Evolutionary conservation across 1,284 basidiomycete genomes (phyloP), one percentile per base, ranked within the genome.

Genomic region (Moesziomyces antarcticus): DNA sequence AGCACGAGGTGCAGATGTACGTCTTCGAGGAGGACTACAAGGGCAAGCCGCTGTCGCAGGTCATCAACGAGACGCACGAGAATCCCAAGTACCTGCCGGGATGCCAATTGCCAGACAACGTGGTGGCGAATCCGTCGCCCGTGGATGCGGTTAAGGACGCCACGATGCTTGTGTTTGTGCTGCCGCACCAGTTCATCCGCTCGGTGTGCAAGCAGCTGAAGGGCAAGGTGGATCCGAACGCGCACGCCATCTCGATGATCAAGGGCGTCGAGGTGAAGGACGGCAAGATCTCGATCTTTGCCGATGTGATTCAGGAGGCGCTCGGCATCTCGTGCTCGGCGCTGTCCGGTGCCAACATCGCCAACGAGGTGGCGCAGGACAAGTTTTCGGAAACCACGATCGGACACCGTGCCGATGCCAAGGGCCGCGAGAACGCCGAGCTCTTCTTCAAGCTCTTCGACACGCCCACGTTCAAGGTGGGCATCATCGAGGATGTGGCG

Each of bases 301-400:
- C 88, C 16, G 86, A 87, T 65, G 83, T 89, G 33, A 89, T 89
- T 71, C 85, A 88, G 77, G 82, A 85, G 35, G 85, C 86, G 67
- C 83, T 89, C 40, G 85, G 85, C 16, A 85, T 86, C 35, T 85
- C 86, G 10, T 88, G 87, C 70, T 86, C 86, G 1, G 88, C 88
- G 3, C 78, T 89, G 4, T 86, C 85, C 40, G 88, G 88, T 6
- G 88, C 88, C 35, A 89, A 89, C 83, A 88, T 89, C 54, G 88
- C 88, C 37, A 85, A 88, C 61, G 88, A 89, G 76, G 87, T 87
- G 21, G 87, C 87, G 1, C 83, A 79, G 52, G 87, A 86, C 63
- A 82, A 84, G 65, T 88, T 87, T 71, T 85, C 85, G 22, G 88
- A 89, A 81, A 89, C 88, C 9, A 89, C 88, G 2, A 86, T 89